A percentile compares a stretch with the other conserved stretches of the same genome.
phyloP scores from a whole-genome alignment of 306 rosid genomes.

The Cucumis melo region DNA sequence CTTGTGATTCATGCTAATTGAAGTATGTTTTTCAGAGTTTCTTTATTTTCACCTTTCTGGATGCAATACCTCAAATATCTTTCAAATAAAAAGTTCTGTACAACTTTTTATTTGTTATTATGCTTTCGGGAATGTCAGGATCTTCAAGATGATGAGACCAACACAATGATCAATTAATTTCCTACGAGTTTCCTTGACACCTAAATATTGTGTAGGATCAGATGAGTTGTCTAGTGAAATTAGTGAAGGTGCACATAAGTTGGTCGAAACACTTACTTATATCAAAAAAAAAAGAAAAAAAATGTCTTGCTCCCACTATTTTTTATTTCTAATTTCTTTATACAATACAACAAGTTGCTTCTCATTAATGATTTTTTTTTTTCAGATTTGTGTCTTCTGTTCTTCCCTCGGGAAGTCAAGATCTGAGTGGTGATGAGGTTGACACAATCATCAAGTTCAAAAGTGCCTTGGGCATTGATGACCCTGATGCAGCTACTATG shows the following conservation, averaged over 20 bases:
- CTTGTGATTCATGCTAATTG: background rate
- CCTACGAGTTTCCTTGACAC: too few species aligned
- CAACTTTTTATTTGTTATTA: constrained; percentile 52
- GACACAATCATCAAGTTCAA: constrained; percentile 58
- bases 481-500: constrained; percentile 92
- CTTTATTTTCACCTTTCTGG: background rate
- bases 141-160: constrained; percentile 65
- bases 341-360: background rate
- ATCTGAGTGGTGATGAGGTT: constrained; percentile 75
- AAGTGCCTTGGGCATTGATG: constrained; percentile 82
- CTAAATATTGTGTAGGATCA: too few species aligned
- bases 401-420: constrained; percentile 71
- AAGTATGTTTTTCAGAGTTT: background rate
- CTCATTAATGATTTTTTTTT: too few species aligned
- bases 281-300: too few species aligned
- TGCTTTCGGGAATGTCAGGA: constrained; percentile 60
- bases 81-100: background rate
- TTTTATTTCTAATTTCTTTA: background rate
- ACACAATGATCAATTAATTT: constrained; percentile 23
- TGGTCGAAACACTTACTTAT: too few species aligned
- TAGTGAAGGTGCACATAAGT: too few species aligned
- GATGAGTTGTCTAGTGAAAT: too few species aligned
- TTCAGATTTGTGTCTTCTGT: constrained; percentile 69
- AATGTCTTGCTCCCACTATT: constrained; percentile 22
- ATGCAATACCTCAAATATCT: background rate